Conservation (phyloP, 1,284 basidiomycete genomes). For the Wallemia mellicola region DNA sequence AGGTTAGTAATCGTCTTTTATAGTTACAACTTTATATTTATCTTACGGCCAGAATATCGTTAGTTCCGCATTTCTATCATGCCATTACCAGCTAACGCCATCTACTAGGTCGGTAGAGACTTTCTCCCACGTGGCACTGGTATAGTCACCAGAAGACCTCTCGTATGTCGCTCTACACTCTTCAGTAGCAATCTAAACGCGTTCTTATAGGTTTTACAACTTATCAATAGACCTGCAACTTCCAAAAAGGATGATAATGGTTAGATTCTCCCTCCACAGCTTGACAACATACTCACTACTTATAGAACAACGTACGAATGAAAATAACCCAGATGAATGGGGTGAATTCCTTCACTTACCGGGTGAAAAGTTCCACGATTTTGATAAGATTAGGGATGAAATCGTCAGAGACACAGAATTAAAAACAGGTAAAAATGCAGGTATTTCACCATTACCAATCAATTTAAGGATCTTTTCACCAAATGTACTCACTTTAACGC, state of each 20-base stretch:
- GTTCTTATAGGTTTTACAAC: constrained; percentile 44
- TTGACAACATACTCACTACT: constrained; percentile 12
- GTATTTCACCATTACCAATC: constrained; percentile 83
- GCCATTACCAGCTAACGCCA: constrained; percentile 15
- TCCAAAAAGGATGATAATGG: constrained; percentile 14
- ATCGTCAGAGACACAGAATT: constrained; percentile 89
- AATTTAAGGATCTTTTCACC: constrained; percentile 90
- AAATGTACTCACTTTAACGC: constrained; percentile 78
- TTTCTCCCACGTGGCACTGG: constrained; percentile 90
- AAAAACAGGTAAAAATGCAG: constrained; percentile 92
- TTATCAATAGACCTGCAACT: constrained; percentile 45
- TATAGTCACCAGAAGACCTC: constrained; percentile 80
- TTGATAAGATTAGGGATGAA: constrained; percentile 82
- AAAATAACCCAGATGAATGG: constrained; percentile 77
- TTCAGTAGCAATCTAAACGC: constrained; percentile 7
- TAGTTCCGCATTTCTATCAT: neutral
- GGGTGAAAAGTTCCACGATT: constrained; percentile 90
- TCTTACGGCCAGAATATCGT: constrained; percentile 1
- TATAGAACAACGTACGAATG: constrained; percentile 26
- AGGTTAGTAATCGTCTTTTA: too few species aligned
- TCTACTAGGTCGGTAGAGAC: constrained; percentile 91
- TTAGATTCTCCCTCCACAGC: constrained; percentile 2
- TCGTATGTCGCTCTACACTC: constrained; percentile 23
- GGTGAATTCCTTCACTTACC: constrained; percentile 92
- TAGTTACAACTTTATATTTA: too few species aligned